These are phyloP conservation scores for Prototheca wickerhamii DNA, from an alignment of 163 green algal genomes.

Conservation along the genomic window DNA sequence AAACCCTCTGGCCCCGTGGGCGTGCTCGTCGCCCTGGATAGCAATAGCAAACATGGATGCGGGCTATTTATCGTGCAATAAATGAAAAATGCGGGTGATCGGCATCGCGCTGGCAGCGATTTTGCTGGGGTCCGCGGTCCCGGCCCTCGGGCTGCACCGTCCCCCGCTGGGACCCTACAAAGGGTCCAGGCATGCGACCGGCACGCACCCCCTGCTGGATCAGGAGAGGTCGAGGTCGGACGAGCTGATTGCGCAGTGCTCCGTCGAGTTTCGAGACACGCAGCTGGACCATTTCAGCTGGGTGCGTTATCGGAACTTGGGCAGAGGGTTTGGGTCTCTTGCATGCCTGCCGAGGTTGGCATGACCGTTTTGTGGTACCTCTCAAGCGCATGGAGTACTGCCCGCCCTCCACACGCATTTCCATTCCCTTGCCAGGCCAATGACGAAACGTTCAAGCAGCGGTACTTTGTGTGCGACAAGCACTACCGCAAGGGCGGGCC, in stretches of 20 bases:
- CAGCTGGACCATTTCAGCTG: slow-evolving; percentile 70
- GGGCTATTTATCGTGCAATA: no score
- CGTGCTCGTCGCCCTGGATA: no score
- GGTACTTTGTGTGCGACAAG: slow-evolving; percentile 73
- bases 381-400: neutral
- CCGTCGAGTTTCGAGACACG: slow-evolving; percentile 35
- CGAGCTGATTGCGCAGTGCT: slow-evolving; percentile 39
- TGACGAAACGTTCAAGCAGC: slow-evolving; percentile 53
- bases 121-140: no score
- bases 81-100: no score
- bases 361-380: neutral
- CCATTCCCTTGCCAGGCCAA: slow-evolving; percentile 16
- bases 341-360: neutral
- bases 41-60: no score
- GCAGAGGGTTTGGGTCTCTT: neutral
- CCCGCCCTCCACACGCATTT: neutral
- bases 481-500: slow-evolving; percentile 49
- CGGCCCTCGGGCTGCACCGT: no score
- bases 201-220: no score
- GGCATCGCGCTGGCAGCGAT: no score
- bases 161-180: no score
- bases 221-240: neutral
- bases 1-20: no score
- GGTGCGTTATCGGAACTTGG: slow-evolving; percentile 15
- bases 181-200: no score